A percentile compares a stretch with the other conserved stretches of the same genome.
Conservation (phyloP, 177 flowering plant genomes). For the Tripterygium wilfordii region DNA sequence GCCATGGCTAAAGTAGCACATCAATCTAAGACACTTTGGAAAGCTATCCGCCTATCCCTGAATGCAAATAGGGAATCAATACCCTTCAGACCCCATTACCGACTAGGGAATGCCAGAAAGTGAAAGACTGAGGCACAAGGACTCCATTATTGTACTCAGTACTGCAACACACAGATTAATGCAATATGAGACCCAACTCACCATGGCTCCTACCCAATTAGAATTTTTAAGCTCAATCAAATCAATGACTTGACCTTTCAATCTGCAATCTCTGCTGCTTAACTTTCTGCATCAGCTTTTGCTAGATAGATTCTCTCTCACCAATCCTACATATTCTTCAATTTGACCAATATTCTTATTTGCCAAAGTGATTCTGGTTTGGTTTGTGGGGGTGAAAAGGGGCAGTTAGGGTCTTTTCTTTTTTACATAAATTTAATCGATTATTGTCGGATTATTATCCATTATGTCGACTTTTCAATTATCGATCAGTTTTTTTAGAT, state of each 20-base stretch:
- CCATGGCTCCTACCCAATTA: background rate
- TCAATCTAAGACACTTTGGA: constrained; percentile 11
- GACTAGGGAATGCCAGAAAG: constrained; percentile 6
- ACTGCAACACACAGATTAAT: no score
- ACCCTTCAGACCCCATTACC: constrained; percentile 5
- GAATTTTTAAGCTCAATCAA: background rate
- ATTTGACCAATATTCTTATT: background rate
- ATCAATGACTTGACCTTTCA: constrained; percentile 3
- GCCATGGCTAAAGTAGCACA: constrained; percentile 4
- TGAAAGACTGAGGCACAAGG: background rate
- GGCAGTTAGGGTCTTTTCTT: background rate
- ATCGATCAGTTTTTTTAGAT: no score
- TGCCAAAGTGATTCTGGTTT: no score
- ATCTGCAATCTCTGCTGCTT: background rate
- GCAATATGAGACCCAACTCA: background rate
- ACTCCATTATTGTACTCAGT: no score
- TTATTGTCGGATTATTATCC: background rate
- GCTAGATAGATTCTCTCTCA: background rate
- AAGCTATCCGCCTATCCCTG: constrained; percentile 2
- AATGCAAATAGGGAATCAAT: constrained; percentile 15
- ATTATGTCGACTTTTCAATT: background rate
- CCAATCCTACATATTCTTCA: background rate
- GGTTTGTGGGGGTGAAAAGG: no score
- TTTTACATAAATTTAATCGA: background rate
- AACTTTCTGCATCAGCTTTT: constrained; percentile 7